Percentiles rank a stretch among this genome's conserved stretches.
Evolutionary conservation across 2,329 filamentous ascomycete species (phyloP).

Genomic region (Aspergillus brasiliensis): DNA sequence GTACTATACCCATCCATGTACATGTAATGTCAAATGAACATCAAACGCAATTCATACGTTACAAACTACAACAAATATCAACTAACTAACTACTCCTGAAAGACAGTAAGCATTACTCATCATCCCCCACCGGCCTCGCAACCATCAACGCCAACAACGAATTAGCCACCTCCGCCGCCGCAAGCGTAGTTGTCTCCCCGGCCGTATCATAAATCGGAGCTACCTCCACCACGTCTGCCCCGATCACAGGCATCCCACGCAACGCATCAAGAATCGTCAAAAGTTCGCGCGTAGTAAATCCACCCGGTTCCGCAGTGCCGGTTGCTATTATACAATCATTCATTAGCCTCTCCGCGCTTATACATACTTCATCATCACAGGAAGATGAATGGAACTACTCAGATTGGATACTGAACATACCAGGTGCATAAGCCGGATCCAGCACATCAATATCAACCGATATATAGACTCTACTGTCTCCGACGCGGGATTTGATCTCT

Average conservation of each 20-base stretch:
- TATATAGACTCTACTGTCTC: slow-evolving; percentile 55
- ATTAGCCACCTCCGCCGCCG: slow-evolving; percentile 57
- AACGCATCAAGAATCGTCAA: slow-evolving; percentile 57
- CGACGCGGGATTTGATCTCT: slow-evolving; percentile 50
- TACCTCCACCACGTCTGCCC: slow-evolving; percentile 60
- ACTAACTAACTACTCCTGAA: no score
- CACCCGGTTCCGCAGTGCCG: slow-evolving; percentile 58
- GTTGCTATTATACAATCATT: slow-evolving; percentile 40
- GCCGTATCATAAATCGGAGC: slow-evolving; percentile 58
- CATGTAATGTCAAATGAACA: not conserved
- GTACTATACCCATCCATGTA: not conserved
- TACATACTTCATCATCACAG: not conserved
- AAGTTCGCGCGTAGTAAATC: slow-evolving; percentile 58
- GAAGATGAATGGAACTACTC: not conserved
- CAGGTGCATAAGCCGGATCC: slow-evolving; percentile 57
- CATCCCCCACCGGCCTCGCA: slow-evolving; percentile 9
- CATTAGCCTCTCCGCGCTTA: not conserved
- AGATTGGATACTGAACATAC: slow-evolving; percentile 28
- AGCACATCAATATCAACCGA: slow-evolving; percentile 60
- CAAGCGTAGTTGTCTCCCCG: slow-evolving; percentile 56
- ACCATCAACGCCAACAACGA: slow-evolving; percentile 50
- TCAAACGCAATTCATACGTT: no score
- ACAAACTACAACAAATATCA: fast-evolving
- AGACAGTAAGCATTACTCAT: not conserved
- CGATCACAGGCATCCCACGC: slow-evolving; percentile 53